phyloP scores from a whole-genome alignment of 2,329 filamentous ascomycete species.

The Balansia obtecta region DNA sequence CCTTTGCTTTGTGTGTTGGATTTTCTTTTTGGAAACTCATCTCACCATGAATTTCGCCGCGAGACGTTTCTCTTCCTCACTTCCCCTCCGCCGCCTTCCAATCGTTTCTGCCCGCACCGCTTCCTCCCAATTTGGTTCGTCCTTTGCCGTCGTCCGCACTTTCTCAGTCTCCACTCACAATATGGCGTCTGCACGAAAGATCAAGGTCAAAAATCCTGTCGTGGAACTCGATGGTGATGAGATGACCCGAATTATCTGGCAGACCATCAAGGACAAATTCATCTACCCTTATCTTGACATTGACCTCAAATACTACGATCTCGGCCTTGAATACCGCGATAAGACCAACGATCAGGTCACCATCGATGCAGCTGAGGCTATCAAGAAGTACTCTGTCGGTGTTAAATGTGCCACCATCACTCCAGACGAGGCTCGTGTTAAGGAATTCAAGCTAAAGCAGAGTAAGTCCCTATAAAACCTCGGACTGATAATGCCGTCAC shows the following conservation, averaged over 20 bases:
- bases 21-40: constrained; percentile 1
- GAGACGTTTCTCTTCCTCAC: constrained; percentile 18
- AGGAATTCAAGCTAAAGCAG: constrained; percentile 98
- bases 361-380: constrained; percentile 85
- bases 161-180: constrained; percentile 54
- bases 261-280: constrained; percentile 98
- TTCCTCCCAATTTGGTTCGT: constrained; percentile 29
- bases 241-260: constrained; percentile 99
- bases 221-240: constrained; percentile 91
- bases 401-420: constrained; percentile 99
- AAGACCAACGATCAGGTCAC: constrained; percentile 96
- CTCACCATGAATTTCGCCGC: constrained; percentile 17
- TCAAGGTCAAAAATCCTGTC: constrained; percentile 98
- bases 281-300: constrained; percentile 93
- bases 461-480: constrained; percentile 45
- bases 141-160: constrained; percentile 30
- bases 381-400: constrained; percentile 97
- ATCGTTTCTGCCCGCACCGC: constrained; percentile 14
- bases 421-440: constrained; percentile 86
- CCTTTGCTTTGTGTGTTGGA: constrained; percentile 10
- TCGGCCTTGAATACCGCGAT: constrained; percentile 89
- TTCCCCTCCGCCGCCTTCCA: constrained; percentile 17
- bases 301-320: constrained; percentile 96
- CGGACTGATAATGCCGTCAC: not conserved
- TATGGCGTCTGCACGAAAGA: constrained; percentile 61